Conservation (phyloP, 768 basidiomycete species). For the Lenzites betulinus region DNA sequence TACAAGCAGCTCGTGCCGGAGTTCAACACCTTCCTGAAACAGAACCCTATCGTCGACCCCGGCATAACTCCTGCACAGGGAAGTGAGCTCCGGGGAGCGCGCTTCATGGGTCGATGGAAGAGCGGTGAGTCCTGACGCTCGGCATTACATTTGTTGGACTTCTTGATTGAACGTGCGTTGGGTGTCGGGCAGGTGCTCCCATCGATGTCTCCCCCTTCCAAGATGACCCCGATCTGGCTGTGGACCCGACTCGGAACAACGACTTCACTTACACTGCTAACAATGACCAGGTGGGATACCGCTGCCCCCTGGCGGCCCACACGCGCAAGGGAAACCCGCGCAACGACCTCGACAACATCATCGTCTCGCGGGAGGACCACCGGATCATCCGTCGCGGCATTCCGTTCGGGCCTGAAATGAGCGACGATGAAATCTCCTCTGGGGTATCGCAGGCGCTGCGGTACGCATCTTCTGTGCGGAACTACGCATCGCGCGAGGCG, state of each 20-base stretch:
- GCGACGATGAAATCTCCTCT: slow-evolving; percentile 36
- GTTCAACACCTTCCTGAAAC: slow-evolving; percentile 31
- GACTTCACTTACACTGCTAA: slow-evolving; percentile 29
- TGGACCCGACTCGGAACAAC: slow-evolving; percentile 31
- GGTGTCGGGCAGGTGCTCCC: slow-evolving; percentile 33
- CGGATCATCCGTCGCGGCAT: slow-evolving; percentile 52
- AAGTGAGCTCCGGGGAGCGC: slow-evolving; percentile 33
- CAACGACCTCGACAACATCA: slow-evolving; percentile 23
- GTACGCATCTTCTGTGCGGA: slow-evolving; percentile 33
- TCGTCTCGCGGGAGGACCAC: slow-evolving; percentile 7
- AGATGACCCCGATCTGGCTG: slow-evolving; percentile 29
- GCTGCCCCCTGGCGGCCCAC: slow-evolving; percentile 35
- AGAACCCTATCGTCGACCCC: slow-evolving; percentile 20
- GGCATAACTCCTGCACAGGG: slow-evolving; percentile 24
- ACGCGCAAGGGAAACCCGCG: slow-evolving; percentile 33
- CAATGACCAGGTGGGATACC: slow-evolving; percentile 16
- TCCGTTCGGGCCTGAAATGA: slow-evolving; percentile 55
- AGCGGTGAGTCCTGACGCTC: slow-evolving; percentile 21
- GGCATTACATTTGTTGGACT: neutral
- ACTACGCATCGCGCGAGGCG: slow-evolving; percentile 34
- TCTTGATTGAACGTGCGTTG: neutral
- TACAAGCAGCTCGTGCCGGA: slow-evolving; percentile 37
- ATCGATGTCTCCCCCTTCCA: slow-evolving; percentile 28
- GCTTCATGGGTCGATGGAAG: slow-evolving; percentile 38
- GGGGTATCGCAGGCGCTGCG: slow-evolving; percentile 37